Evolutionary conservation across 2,329 filamentous ascomycete genomes (phyloP), one percentile per base, ranked within the genome.

Genomic region (Drechslera avenae): DNA sequence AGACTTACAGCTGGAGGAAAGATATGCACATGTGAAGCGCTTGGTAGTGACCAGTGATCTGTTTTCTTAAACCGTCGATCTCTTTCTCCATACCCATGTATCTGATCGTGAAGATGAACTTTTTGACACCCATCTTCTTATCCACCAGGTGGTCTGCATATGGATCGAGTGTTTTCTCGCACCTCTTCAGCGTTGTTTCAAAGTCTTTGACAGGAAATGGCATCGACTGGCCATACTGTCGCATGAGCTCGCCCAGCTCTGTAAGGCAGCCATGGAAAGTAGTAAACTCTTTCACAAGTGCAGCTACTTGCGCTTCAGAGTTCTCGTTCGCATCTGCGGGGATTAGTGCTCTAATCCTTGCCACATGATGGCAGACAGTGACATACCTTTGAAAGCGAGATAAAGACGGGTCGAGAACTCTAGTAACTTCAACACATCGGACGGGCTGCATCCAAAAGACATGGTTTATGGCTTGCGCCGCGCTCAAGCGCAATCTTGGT

Each of bases 41-140:
- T 36, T 69, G 65, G 42, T 63, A 69, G 40, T 71, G 67, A 1
- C 65, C 63, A 5, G 54, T 62, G 32, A 71, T 66, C 31, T 66
- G 59, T 37, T 63, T 66, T 8, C 66, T 55, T 18, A 70, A 46
- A 2, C 61, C 57, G 18, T 68, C 62, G 13, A 71, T 63, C 41
- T 71, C 67, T 32, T 68, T 70, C 50, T 71, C 67, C 53, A 67
- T 69, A 1, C 66, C 66, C 41, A 71, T 71, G 28, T 68, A 71
- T 40, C 61, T 62, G 45, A 71, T 62, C 5, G 62, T 69, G 23
- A 65, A 69, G 7, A 61, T 34, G 26, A 70, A 54, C 43, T 69
- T 71, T 40, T 59, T 64, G 9, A 65, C n/a, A 4, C 57, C 61
- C 65, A 69, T 71, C 50, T 56, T 66, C 47, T 58, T 65, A 46